Evolutionary conservation across 2,329 filamentous ascomycete genomes (phyloP), one percentile per base, ranked within the genome.

Genomic region (Ascosphaera apis): DNA sequence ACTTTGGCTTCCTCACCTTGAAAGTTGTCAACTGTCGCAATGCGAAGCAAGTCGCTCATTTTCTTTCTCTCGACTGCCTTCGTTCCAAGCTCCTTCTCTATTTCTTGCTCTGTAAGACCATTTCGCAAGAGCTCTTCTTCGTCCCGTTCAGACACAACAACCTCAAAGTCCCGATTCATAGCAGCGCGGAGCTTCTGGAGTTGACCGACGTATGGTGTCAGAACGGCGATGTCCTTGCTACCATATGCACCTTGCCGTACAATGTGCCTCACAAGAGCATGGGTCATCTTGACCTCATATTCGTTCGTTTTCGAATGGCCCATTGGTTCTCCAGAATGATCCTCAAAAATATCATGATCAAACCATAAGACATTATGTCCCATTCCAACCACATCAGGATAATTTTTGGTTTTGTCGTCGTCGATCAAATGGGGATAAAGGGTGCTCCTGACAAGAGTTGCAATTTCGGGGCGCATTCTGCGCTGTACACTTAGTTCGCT

Each of bases 381-480:
- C 1, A 83, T 53, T 0, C 78, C 77, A 1, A 58, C 59, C 2
- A 76, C 53, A 0, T 42, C 11, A 0, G 59, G 52, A 0, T 71
- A 60, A 1, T 51, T 44, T 0, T 50, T 36, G 0, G 73, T 76
- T 1, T 56, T 58, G 0, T 56, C 43, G 0, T 56, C 65, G 44
- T 82, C 72, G 28, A 58, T 43, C 0, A 83, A 55, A 5, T 66
- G 57, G 0, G 69, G 71, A 41, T 82, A 82, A 0, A 67, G 74
- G 2, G 76, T 51, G 3, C 57, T 48, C 3, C 67, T 57, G 2
- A 74, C 55, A 1, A 76, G 57, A 0, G 53, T 43, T 0, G 76
- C 76, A 8, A 82, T 76, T 3, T 77, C 69, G 0, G 73, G 74
- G 8, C 65, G 60, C 63, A 78, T 80, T 2, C 76, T 65, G 44